Percentiles rank a stretch among this genome's conserved stretches.
Conservation (phyloP, 768 basidiomycete species). For the Pleurotus cornucopiae region DNA sequence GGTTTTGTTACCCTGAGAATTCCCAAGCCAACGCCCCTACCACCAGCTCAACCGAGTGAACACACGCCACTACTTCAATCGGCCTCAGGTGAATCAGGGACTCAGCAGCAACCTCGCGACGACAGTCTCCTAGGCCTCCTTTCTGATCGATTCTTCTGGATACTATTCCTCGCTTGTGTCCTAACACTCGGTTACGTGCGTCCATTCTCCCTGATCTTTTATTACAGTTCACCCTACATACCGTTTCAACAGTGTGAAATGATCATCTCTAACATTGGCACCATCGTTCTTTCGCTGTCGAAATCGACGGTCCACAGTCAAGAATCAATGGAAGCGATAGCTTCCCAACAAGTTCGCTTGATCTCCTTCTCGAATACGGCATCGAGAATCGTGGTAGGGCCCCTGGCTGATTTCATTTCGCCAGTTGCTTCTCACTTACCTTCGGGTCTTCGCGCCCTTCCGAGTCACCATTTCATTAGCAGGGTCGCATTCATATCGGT, state of each 20-base stretch:
- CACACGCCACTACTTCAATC: constrained; percentile 11
- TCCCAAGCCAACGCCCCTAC: not conserved
- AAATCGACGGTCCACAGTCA: constrained; percentile 7
- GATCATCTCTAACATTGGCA: constrained; percentile 80
- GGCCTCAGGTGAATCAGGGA: not conserved
- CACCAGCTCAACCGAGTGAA: not conserved
- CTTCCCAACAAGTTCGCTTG: constrained; percentile 63
- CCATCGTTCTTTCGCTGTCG: constrained; percentile 63
- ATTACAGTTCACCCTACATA: not conserved
- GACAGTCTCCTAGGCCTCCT: constrained; percentile 9
- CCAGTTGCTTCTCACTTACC: constrained; percentile 48
- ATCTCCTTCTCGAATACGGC: constrained; percentile 70
- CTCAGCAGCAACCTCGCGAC: not conserved
- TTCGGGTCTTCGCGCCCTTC: constrained; percentile 27
- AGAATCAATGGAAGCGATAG: constrained; percentile 28
- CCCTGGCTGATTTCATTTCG: constrained; percentile 69
- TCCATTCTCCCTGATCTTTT: not conserved
- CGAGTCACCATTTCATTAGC: constrained; percentile 53
- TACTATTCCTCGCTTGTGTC: constrained; percentile 4
- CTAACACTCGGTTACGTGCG: constrained; percentile 12
- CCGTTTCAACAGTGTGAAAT: constrained; percentile 56
- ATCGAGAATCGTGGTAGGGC: constrained; percentile 63
- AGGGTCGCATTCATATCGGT: constrained; percentile 56
- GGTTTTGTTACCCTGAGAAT: constrained; percentile 41
- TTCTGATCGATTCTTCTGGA: constrained; percentile 13